These are phyloP conservation scores for Persicaria maculosa DNA, from an alignment of 148 eudicot species.

Conservation along the genomic window DNA sequence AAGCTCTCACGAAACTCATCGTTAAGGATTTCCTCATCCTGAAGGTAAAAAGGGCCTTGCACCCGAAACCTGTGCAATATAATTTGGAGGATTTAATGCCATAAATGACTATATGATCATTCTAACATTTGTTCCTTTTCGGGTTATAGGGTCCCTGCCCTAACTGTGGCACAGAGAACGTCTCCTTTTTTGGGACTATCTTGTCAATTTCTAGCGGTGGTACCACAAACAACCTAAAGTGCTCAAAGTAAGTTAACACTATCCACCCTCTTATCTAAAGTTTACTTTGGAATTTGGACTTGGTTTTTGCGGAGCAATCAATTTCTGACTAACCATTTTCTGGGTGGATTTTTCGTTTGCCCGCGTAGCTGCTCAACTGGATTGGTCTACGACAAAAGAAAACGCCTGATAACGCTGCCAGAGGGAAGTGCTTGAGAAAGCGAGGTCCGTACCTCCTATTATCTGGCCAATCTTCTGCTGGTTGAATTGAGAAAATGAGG, in stretches of 20 bases:
- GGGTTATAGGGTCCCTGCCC: conserved; percentile 80
- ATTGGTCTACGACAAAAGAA: conserved; percentile 57
- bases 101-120: not conserved
- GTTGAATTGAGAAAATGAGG: not conserved
- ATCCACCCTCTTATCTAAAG: not conserved
- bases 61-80: not conserved
- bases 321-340: not conserved
- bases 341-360: conserved; percentile 4
- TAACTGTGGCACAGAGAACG: conserved; percentile 88
- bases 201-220: conserved; percentile 80
- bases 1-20: conserved; percentile 57
- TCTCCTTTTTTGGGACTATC: conserved; percentile 91
- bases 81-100: no score
- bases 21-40: conserved; percentile 81
- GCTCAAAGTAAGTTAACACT: conserved; percentile 55
- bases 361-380: conserved; percentile 56
- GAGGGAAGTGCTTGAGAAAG: conserved; percentile 43
- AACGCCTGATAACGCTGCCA: conserved; percentile 79
- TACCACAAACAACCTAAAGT: conserved; percentile 61
- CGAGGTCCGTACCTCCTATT: not conserved
- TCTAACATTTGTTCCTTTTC: not conserved
- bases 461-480: not conserved
- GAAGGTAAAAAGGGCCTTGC: conserved; percentile 36
- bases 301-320: not conserved
- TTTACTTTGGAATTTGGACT: not conserved